Percentiles rank a stretch among this genome's conserved stretches.
phyloP scores from a whole-genome alignment of 306 rosid genomes.

The Vigna radiata region DNA sequence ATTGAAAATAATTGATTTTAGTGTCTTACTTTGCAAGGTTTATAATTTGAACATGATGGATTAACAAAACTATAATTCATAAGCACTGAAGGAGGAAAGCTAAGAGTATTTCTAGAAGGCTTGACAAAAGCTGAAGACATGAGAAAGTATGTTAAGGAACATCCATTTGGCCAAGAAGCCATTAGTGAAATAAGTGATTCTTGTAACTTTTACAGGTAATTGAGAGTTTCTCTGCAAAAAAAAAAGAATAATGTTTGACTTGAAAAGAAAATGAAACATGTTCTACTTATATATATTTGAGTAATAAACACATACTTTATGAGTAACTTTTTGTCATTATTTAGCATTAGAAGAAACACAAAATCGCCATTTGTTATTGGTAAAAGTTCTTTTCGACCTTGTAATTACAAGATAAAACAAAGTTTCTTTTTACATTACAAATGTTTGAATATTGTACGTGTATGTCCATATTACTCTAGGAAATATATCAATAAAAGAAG shows the following conservation, averaged over 20 bases:
- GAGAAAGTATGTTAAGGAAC: slow-evolving; percentile 55
- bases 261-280: slow-evolving; percentile 10
- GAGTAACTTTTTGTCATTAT: too few species aligned
- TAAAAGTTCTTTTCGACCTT: too few species aligned
- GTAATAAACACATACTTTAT: too few species aligned
- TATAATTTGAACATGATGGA: not conserved
- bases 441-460: too few species aligned
- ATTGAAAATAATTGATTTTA: too few species aligned
- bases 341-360: too few species aligned
- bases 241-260: not conserved
- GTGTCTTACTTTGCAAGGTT: not conserved
- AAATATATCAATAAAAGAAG: too few species aligned
- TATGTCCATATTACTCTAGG: too few species aligned
- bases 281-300: too few species aligned
- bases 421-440: too few species aligned
- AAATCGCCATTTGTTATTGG: too few species aligned
- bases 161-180: slow-evolving; percentile 68
- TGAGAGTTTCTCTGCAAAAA: slow-evolving; percentile 20
- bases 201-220: slow-evolving; percentile 70
- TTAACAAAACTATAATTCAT: slow-evolving; percentile 17
- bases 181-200: slow-evolving; percentile 55
- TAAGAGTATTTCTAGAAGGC: slow-evolving; percentile 63
- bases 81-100: slow-evolving; percentile 64
- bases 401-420: too few species aligned
- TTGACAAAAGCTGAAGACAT: slow-evolving; percentile 60